Evolutionary conservation across 2,329 filamentous ascomycete genomes (phyloP).

Genomic region (Exophiala aquamarina): DNA sequence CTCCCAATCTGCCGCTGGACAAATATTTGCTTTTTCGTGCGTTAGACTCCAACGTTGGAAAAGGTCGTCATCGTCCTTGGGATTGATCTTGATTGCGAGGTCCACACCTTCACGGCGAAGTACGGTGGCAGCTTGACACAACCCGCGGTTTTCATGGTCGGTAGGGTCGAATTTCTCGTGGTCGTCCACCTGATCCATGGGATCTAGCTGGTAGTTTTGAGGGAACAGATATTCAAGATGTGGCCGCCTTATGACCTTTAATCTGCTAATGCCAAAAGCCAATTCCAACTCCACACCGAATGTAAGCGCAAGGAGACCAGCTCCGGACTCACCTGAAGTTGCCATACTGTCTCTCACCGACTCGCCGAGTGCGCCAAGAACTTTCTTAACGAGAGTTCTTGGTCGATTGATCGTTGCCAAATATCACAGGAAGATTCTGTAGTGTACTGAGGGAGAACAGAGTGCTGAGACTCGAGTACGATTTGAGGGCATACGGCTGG

Average conservation of each 20-base stretch:
- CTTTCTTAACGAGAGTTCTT: too few relatives aligned
- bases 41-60: slow-evolving; percentile 11
- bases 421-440: too few relatives aligned
- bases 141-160: background rate
- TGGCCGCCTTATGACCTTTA: background rate
- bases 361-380: background rate
- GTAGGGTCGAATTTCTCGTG: background rate
- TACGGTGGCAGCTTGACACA: slow-evolving; percentile 8
- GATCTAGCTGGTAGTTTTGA: background rate
- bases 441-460: too few relatives aligned
- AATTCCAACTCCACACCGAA: slow-evolving; percentile 20
- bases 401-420: too few relatives aligned
- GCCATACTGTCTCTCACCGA: background rate
- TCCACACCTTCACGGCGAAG: slow-evolving; percentile 3
- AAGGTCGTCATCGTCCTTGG: background rate
- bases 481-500: too few relatives aligned
- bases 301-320: slow-evolving; percentile 5
- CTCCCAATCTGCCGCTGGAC: background rate
- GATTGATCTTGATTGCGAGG: background rate
- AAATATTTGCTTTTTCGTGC: background rate
- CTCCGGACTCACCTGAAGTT: background rate
- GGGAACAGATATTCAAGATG: background rate
- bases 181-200: background rate
- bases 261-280: slow-evolving; percentile 10
- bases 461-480: too few relatives aligned